Conservation (phyloP, 2,329 filamentous ascomycete genomes). For the Penicillium sp. region DNA sequence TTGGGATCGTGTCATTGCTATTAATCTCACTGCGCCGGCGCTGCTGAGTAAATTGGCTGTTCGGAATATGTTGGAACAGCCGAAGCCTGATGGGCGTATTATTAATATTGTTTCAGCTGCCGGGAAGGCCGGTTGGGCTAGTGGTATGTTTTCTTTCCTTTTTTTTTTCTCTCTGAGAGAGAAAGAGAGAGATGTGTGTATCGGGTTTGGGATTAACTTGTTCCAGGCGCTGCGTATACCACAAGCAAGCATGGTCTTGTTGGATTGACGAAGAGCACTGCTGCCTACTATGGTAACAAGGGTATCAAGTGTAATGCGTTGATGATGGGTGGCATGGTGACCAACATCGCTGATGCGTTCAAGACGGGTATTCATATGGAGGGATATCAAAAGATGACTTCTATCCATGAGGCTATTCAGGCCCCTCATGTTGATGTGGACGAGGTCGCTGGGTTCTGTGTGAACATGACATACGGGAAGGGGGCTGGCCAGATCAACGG, state of each 20-base stretch:
- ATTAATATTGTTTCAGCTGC: conserved; percentile 55
- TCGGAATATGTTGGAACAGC: conserved; percentile 44
- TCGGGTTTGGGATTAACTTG: background rate
- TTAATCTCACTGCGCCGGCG: conserved; percentile 59
- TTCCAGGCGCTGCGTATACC: conserved; percentile 51
- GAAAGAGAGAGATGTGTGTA: too few relatives aligned
- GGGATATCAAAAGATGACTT: conserved; percentile 20
- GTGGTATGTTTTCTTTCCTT: conserved; percentile 32
- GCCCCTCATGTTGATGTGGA: conserved; percentile 24
- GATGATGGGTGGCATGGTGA: conserved; percentile 55
- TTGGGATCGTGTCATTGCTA: conserved; percentile 56
- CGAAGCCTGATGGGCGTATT: conserved; percentile 46
- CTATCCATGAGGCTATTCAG: conserved; percentile 16
- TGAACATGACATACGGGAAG: conserved; percentile 27
- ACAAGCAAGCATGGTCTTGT: conserved; percentile 56
- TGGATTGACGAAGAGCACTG: conserved; percentile 59
- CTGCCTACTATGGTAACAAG: conserved; percentile 54
- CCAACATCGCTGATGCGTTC: conserved; percentile 54
- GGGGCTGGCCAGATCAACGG: conserved; percentile 32
- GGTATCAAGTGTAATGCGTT: conserved; percentile 55
- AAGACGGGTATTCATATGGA: conserved; percentile 26
- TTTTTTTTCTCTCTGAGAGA: too few relatives aligned
- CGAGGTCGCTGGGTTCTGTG: conserved; percentile 31
- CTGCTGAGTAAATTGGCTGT: conserved; percentile 54
- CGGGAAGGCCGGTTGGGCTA: conserved; percentile 43